Base-by-base conservation (phyloP, 2,329 filamentous ascomycete species). In the Calonectria crousiana region DNA sequence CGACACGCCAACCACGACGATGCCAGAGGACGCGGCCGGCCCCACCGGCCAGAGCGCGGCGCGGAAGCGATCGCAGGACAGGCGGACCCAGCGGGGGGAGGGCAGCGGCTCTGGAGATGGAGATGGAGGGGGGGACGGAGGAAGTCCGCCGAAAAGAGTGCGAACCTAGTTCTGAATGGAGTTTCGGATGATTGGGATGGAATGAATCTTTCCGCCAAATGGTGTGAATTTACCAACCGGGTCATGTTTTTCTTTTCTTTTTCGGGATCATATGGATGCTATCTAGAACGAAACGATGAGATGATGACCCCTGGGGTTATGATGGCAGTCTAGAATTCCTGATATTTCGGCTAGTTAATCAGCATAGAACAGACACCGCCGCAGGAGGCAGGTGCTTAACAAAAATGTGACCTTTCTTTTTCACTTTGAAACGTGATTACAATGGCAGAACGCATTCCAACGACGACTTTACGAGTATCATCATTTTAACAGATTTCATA, bases 11-110 rank as follows among this genome's bases (percentile, higher is more conserved):
- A 18, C n/a, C 38, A 53, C 18, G 6, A 67, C 73, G 0, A 60
- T 56, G 18, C 65, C 18, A 6, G 41, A 34, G 16, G 28, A 62
- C 5, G n/a, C 5, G 2, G 28, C 20, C 9, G 28, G 41, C n/a
- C 38, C 53, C 2, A 64, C 52, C 1, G 3, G 38, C 34, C 16
- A 36, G 20, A 9, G 28, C 26, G 6, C 49, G 13, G 38, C 47
- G 16, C 64, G 49, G 10, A 78, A 77, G 36, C 67, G 76, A 44
- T 30, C 53, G 1, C 16, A 60, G 23, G 11, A 16, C 28, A 23
- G 20, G 0, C 13, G 18, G 34, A 70, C 18, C 10, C 20, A 18
- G 20, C 36, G 9, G 16, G 41, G 51, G 0, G 26, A 32, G 4
- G 26, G 60, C 16, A 67, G 13, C 20, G 13, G n/a, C 3, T 58